Evolutionary conservation across 345 rosid species (phyloP).

Genomic region (Citrus cavaleriei): DNA sequence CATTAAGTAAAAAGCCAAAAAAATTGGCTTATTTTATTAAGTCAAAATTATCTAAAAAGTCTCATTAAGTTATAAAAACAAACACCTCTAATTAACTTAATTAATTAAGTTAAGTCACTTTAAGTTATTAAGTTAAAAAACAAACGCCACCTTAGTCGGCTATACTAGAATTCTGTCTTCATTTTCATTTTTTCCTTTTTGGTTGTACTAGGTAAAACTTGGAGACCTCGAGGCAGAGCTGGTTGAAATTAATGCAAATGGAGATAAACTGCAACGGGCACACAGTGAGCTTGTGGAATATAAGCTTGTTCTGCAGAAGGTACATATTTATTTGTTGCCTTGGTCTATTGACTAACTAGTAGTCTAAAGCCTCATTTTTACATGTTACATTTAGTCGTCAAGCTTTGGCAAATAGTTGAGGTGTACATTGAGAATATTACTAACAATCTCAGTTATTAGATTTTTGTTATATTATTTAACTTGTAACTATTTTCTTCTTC

Average conservation of each 20-base stretch:
- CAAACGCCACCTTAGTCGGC: no score
- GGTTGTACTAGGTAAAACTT: conserved; percentile 57
- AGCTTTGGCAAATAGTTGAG: neutral
- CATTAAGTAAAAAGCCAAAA: no score
- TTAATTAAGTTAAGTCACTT: no score
- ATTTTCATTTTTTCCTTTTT: neutral
- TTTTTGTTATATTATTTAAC: neutral
- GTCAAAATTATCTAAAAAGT: no score
- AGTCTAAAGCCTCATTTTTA: neutral
- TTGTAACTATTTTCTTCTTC: neutral
- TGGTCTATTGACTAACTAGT: neutral
- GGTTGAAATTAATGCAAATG: conserved; percentile 85
- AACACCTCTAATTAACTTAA: no score
- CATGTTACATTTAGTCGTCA: neutral
- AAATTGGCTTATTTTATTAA: no score
- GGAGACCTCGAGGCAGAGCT: conserved; percentile 94
- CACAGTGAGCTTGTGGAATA: conserved; percentile 82
- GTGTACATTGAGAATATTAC: neutral
- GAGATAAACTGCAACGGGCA: conserved; percentile 73
- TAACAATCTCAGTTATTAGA: neutral
- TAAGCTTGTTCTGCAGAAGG: conserved; percentile 86
- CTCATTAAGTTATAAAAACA: no score
- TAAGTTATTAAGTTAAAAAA: no score
- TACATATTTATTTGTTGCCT: conserved; percentile 25
- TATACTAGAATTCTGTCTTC: neutral